phyloP scores from a whole-genome alignment of 495 filamentous ascomycete genomes.

The Penicillium robsamsonii region DNA sequence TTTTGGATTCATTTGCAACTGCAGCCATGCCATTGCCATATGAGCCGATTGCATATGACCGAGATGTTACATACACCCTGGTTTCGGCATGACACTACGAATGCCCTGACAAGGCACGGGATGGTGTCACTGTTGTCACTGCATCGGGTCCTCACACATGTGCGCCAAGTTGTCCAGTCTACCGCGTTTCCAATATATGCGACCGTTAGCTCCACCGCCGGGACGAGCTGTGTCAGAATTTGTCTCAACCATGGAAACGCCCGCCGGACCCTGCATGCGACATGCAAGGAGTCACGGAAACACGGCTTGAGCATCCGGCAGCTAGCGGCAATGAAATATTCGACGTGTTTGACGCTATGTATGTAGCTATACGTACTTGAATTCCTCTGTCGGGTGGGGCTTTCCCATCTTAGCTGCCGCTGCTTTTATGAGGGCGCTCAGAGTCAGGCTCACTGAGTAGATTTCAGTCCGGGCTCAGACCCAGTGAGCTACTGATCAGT shows the following conservation, averaged over 20 bases:
- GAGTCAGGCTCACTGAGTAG: conserved; percentile 7
- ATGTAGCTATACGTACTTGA: background rate
- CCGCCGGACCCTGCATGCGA: conserved; percentile 1
- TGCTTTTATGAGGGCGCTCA: conserved; percentile 32
- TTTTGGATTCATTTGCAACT: background rate
- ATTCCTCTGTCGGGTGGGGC: background rate
- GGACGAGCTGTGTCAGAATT: conserved; percentile 6
- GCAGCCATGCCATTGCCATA: background rate
- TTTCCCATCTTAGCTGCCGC: conserved; percentile 24
- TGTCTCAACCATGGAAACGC: background rate
- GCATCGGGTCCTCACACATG: conserved; percentile 1
- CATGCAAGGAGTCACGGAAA: conserved; percentile 5
- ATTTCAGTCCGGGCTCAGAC: too few species aligned
- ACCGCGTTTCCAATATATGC: background rate
- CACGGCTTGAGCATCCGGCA: background rate
- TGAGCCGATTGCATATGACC: background rate
- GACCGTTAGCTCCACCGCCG: background rate
- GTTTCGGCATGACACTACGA: background rate
- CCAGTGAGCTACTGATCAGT: too few species aligned
- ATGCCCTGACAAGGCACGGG: background rate
- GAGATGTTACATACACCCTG: background rate
- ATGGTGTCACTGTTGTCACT: conserved; percentile 4
- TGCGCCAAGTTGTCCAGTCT: background rate
- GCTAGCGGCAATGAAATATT: background rate
- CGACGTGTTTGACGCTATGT: background rate